These are phyloP conservation scores for Candida chilensis DNA, from an alignment of 805 yeast species.

Conservation along the genomic window DNA sequence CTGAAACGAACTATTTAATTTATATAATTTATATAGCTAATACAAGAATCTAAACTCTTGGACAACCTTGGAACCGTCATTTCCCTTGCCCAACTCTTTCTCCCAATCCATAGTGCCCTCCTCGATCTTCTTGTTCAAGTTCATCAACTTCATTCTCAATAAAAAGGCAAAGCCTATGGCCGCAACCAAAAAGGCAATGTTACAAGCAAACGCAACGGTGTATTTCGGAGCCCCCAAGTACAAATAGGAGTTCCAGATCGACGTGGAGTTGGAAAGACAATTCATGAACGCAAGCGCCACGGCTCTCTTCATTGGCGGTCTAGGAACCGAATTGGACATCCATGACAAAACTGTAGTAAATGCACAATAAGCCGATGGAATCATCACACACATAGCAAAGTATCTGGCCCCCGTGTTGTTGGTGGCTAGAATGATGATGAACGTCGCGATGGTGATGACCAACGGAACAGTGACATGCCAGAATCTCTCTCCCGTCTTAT, in stretches of 20 bases:
- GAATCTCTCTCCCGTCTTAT: conserved; percentile 44
- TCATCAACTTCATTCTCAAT: conserved; percentile 24
- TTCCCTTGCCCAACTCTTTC: conserved; percentile 34
- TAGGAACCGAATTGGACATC: conserved; percentile 45
- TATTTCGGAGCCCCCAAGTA: conserved; percentile 42
- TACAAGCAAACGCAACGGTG: conserved; percentile 35
- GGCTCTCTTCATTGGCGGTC: conserved; percentile 54
- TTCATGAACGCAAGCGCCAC: conserved; percentile 49
- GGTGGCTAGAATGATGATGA: conserved; percentile 39
- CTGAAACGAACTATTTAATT: too few relatives aligned
- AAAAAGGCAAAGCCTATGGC: conserved; percentile 28
- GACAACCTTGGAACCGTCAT: conserved; percentile 28
- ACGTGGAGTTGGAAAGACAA: conserved; percentile 45
- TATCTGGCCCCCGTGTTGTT: conserved; percentile 48
- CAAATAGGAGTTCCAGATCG: conserved; percentile 46
- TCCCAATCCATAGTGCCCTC: conserved; percentile 43
- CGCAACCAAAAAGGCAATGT: conserved; percentile 33
- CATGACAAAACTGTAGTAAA: conserved; percentile 44
- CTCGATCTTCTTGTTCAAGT: conserved; percentile 30
- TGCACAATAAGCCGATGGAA: conserved; percentile 45
- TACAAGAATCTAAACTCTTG: conserved; percentile 37
- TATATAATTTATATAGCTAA: too few relatives aligned
- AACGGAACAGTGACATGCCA: conserved; percentile 38
- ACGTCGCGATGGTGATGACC: conserved; percentile 29
- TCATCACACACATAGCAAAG: conserved; percentile 51